These are phyloP conservation scores for Dichomitus squalens DNA, from an alignment of 1,284 basidiomycete genomes.

Conservation along the genomic window DNA sequence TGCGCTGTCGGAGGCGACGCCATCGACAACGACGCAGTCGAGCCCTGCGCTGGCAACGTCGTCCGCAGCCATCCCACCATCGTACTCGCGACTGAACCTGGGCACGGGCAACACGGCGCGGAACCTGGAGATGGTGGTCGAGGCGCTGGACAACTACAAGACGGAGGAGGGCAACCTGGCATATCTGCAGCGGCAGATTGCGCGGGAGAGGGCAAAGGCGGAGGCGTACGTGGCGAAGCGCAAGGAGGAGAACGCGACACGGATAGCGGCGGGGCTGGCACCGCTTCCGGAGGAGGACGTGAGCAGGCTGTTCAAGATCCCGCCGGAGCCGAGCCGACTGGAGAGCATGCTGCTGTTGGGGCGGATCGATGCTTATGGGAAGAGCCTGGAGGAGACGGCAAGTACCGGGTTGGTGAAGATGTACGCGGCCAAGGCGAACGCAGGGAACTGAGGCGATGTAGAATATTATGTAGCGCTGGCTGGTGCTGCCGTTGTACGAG, in stretches of 20 bases:
- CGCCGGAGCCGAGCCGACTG: constrained; percentile 86
- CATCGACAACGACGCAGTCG: constrained; percentile 38
- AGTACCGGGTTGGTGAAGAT: constrained; percentile 75
- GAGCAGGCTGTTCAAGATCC: constrained; percentile 83
- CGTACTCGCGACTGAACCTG: constrained; percentile 64
- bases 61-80: constrained; percentile 48
- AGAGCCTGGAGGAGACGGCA: constrained; percentile 73
- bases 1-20: constrained; percentile 51
- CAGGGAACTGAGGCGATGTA: constrained; percentile 25
- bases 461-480: background rate
- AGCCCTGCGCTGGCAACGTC: constrained; percentile 41
- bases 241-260: constrained; percentile 86
- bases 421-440: constrained; percentile 61
- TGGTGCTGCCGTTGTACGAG: constrained; percentile 13
- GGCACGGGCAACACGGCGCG: constrained; percentile 61
- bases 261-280: constrained; percentile 83
- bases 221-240: constrained; percentile 83
- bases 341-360: constrained; percentile 88
- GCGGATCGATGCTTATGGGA: constrained; percentile 85
- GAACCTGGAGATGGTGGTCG: constrained; percentile 82
- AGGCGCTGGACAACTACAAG: constrained; percentile 84
- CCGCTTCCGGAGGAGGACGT: constrained; percentile 90
- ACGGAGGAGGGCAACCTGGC: constrained; percentile 94
- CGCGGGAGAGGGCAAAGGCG: constrained; percentile 83
- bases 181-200: constrained; percentile 90